Conservation (phyloP, 345 rosid genomes). For the Theobroma cacao region DNA sequence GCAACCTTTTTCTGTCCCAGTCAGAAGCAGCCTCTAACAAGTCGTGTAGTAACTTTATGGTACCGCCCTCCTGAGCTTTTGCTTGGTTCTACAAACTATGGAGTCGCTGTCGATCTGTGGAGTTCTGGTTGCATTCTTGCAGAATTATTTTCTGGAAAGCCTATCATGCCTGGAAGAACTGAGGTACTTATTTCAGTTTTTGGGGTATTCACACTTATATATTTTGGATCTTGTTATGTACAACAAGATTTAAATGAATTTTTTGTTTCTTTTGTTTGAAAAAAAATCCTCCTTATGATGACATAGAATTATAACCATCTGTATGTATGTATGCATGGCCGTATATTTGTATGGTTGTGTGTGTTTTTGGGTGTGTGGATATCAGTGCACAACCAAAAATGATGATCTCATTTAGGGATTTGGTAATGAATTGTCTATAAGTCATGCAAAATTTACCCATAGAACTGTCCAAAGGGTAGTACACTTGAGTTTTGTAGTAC, state of each 20-base stretch:
- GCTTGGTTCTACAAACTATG: slow-evolving; percentile 62
- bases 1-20: slow-evolving; percentile 37
- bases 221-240: not conserved
- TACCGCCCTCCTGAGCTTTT: slow-evolving; percentile 71
- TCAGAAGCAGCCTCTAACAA: slow-evolving; percentile 59
- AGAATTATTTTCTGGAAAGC: slow-evolving; percentile 64
- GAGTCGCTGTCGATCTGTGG: slow-evolving; percentile 64
- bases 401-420: not conserved
- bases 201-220: not conserved
- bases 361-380: not conserved
- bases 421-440: not conserved
- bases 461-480: not conserved
- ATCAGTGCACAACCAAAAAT: not conserved
- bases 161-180: slow-evolving; percentile 72
- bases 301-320: not conserved
- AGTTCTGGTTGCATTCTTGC: slow-evolving; percentile 70
- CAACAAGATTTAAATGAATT: not conserved
- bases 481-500: not conserved
- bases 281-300: not conserved
- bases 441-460: not conserved
- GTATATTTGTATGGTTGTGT: not conserved
- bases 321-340: not conserved
- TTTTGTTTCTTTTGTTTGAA: not conserved
- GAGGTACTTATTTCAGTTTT: slow-evolving; percentile 34
- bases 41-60: slow-evolving; percentile 75